phyloP scores from a whole-genome alignment of 2,329 filamentous ascomycete species.

The Uncinocarpus reesii region DNA sequence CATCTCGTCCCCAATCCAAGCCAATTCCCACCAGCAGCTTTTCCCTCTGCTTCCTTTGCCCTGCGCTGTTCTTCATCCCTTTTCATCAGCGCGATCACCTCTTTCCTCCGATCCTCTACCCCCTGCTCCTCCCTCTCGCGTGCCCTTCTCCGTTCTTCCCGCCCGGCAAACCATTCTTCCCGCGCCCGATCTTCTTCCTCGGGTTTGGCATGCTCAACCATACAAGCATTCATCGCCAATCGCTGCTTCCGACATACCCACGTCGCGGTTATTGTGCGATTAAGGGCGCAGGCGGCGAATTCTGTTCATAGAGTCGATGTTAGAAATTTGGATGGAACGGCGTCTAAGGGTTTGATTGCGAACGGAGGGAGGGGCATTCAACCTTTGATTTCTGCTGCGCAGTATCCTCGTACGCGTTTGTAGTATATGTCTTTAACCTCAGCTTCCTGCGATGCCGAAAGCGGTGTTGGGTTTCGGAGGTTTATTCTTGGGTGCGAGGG shows the following conservation, averaged over 20 bases:
- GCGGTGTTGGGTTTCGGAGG: conserved; percentile 64
- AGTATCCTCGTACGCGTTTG: conserved; percentile 64
- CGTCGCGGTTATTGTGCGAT: conserved; percentile 75
- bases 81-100: conserved; percentile 36
- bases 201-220: conserved; percentile 75
- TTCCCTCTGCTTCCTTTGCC: conserved; percentile 15
- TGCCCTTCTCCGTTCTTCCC: conserved; percentile 59
- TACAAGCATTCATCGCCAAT: conserved; percentile 84
- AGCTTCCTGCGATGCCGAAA: conserved; percentile 70
- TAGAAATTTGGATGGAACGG: neutral
- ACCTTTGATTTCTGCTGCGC: conserved; percentile 71
- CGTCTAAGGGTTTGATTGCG: neutral
- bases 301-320: conserved; percentile 42
- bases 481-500: conserved; percentile 26
- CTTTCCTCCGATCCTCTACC: conserved; percentile 32
- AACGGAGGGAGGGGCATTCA: conserved; percentile 1
- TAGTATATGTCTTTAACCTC: conserved; percentile 75
- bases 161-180: conserved; percentile 81
- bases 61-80: conserved; percentile 25
- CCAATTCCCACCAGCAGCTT: conserved; percentile 1
- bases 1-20: conserved; percentile 7
- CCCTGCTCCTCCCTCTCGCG: conserved; percentile 50
- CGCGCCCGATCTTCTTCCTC: conserved; percentile 77
- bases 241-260: conserved; percentile 75
- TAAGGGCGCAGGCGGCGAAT: conserved; percentile 81